Evolutionary conservation across 73 alveolate species (phyloP).

Genomic region (Paramecium tetraurelia): DNA sequence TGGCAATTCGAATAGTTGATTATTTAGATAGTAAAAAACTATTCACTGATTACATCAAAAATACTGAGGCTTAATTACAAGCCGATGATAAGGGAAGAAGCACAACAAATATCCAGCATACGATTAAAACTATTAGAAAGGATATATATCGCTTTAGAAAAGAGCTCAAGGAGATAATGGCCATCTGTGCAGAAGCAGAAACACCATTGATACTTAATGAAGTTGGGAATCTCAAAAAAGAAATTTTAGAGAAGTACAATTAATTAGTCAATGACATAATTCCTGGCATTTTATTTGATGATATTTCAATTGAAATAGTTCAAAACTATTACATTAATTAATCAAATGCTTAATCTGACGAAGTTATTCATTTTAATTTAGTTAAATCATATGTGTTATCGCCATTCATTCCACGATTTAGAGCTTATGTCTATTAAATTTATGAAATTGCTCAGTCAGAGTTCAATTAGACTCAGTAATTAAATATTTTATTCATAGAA

Average conservation of each 20-base stretch:
- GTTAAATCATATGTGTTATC: background rate
- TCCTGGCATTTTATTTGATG: background rate
- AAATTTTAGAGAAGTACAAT: background rate
- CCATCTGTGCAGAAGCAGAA: background rate
- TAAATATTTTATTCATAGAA: background rate
- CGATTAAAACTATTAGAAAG: background rate
- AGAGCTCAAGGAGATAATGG: background rate
- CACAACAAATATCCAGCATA: background rate
- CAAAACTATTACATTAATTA: background rate
- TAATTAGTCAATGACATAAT: background rate
- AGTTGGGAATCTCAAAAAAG: background rate
- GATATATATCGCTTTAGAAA: background rate
- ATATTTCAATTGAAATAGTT: background rate
- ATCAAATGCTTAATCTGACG: background rate
- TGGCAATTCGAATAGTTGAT: background rate
- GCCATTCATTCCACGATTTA: background rate
- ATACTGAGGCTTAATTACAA: background rate
- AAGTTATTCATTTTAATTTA: background rate
- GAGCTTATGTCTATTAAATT: background rate
- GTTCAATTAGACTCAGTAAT: background rate
- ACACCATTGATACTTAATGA: background rate
- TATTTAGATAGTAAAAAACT: background rate
- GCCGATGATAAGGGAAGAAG: background rate
- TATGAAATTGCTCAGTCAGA: background rate
- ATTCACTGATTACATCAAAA: background rate